Percentiles rank a stretch among this genome's conserved stretches.
phyloP scores from a whole-genome alignment of 1,139 yeast species.

The Cylindricascospora bacillispora region DNA sequence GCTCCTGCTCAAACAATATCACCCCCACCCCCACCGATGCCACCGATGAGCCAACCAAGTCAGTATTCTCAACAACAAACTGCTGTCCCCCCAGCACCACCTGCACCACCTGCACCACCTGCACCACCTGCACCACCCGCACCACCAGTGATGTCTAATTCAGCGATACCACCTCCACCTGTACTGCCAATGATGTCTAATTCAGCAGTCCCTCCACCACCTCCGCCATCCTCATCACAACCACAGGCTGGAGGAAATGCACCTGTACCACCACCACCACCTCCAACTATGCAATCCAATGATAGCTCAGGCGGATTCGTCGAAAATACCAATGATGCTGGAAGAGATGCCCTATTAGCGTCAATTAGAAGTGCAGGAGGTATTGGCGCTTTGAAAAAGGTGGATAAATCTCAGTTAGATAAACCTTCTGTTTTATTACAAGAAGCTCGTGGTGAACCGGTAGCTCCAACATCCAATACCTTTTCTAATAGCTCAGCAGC shows the following conservation, averaged over 20 bases:
- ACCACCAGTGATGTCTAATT: conserved; percentile 8
- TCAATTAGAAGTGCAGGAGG: conserved; percentile 81
- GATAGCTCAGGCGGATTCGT: conserved; percentile 30
- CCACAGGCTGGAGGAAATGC: conserved; percentile 12
- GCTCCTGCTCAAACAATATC: conserved; percentile 1
- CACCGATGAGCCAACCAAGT: not conserved
- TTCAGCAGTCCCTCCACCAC: conserved; percentile 17
- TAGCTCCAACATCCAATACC: conserved; percentile 24
- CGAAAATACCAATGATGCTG: conserved; percentile 35
- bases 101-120: conserved; percentile 20
- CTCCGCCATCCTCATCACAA: conserved; percentile 17
- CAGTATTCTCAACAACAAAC: conserved; percentile 1
- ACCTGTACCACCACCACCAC: conserved; percentile 28
- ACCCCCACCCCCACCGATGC: conserved; percentile 5
- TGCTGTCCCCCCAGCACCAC: conserved; percentile 6
- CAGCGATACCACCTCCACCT: conserved; percentile 4
- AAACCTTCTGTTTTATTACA: conserved; percentile 59
- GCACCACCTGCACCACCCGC: conserved; percentile 16
- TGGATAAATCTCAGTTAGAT: conserved; percentile 75
- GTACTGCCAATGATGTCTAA: conserved; percentile 8
- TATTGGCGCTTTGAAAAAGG: conserved; percentile 51
- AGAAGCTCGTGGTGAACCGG: conserved; percentile 46
- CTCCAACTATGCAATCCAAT: conserved; percentile 26
- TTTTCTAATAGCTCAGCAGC: conserved; percentile 16
- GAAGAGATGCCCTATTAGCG: conserved; percentile 74